Evolutionary conservation across 371 early-diverging fungal species (phyloP), one percentile per base, ranked within the genome.

Genomic region (Fennellomyces sp.): DNA sequence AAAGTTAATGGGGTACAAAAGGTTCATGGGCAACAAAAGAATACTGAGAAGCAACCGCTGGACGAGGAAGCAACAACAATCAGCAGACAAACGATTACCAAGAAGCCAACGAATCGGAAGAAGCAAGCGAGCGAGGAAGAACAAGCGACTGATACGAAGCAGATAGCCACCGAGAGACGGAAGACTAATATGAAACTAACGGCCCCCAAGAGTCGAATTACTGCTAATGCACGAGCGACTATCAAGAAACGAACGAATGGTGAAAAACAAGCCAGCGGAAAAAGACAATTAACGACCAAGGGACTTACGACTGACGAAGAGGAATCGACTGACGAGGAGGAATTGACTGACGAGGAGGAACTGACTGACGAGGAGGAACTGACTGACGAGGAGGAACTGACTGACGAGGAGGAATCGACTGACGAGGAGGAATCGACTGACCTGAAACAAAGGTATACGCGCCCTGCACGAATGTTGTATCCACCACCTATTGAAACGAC

Each of bases 341-440:
- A 47, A 47, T 10, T 10, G 2, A 23, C 15, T 3, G 42, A 33
- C 13, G 35, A 39, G 2, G 42, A 59, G 23, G 48, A 49, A 28
- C 39, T 41, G 13, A 30, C 58, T 33, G 35, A 50, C 33, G 58
- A 62, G 36, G 60, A 65, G 31, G 31, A 60, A 54, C 41, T 29
- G 48, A n/a, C n/a, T n/a, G 52, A 51, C 7, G 30, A 19, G 23
- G 29, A 52, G n/a, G 39, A 51, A 38, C 27, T 15, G 38, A 57
- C 48, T 11, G 65, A 60, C 19, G 61, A 56, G 0, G 56, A 56
- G 2, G 60, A 67, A 31, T 17, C 21, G 1, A 21, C 36, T 2
- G 68, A 70, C 1, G 73, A 76, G 3, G 80, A 78, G 5, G 78
- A 84, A 61, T 59, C 82, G 26, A 77, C 78, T 29, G 58, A 61